Base-by-base conservation (phyloP, 768 basidiomycete species). In the Peribolospora kevripleyi region DNA sequence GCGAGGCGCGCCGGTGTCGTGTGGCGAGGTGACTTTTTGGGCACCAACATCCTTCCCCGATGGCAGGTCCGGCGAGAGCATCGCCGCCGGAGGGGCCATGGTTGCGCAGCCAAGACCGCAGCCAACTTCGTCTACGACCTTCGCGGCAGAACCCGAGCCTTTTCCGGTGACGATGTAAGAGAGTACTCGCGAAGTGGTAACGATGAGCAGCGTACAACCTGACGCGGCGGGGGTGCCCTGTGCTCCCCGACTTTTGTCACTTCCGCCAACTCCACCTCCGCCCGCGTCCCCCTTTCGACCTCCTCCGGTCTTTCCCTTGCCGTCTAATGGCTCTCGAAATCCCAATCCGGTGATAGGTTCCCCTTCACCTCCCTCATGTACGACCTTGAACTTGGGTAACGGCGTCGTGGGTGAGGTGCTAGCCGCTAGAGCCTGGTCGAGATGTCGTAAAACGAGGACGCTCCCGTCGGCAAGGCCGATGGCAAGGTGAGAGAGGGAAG, bases 391-490 rank as follows among this genome's bases (percentile, higher is more conserved):
- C 69, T 93, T 95, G 0, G 87, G 87, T n/a, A 95, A 68, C 5
- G 79, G 67, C 9, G 80, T 79, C 8, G 86, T 70, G 4, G 81
- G 74, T 13, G 73, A 10, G 10, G 3, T 39, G 37, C 4, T 10
- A 36, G 13, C 46, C 13, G 48, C 42, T 53, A 41, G 2, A 52
- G 52, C 10, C 65, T 95, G 88, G 65, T 90, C 81, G 14, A 95
- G 72, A 63, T 95, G 85, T 6, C 85, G 78, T 65, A 85, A 91
- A 11, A 93, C 72, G 7, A 97, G 73, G 11, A 93, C 90, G 0
- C 84, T 84, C 37, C 93, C 93, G 63, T 95, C 90, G 5, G 80
- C 87, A n/a, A 97, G 75, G 10, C 90, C 93, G 46, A 97, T 76
- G 5, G 90, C 81, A 37, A 98, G 76, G 65, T 88, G 84, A 0